phyloP scores from a whole-genome alignment of 208 protist genomes.

The Chromosphaera perkinsii region DNA sequence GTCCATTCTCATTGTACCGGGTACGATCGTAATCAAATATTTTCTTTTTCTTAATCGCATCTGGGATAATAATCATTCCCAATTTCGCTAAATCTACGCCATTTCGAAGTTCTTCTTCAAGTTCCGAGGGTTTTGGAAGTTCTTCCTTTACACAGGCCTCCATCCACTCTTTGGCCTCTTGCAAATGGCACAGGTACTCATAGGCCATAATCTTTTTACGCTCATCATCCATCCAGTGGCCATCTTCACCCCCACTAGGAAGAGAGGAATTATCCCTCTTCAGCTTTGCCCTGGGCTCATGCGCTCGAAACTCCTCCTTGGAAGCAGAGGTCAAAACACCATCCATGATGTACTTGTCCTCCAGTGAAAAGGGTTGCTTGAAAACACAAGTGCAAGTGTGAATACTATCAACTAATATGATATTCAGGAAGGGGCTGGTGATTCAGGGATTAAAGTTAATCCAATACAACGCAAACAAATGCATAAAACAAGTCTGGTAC shows the following conservation, averaged over 20 bases:
- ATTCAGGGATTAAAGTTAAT: too few relatives aligned
- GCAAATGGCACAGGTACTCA: constrained; percentile 31
- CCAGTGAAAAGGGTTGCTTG: too few relatives aligned
- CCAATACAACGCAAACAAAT: too few relatives aligned
- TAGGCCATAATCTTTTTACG: constrained; percentile 1
- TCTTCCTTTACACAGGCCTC: constrained; percentile 26
- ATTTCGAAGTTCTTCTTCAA: constrained; percentile 29
- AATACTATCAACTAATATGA: too few relatives aligned
- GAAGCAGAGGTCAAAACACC: too few relatives aligned
- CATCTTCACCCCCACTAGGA: neutral
- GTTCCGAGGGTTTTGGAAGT: constrained; percentile 18
- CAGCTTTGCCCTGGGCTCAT: too few relatives aligned
- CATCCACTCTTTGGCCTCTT: constrained; percentile 28
- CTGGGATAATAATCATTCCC: constrained; percentile 22
- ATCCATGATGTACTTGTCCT: too few relatives aligned
- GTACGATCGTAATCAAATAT: constrained; percentile 27
- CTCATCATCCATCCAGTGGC: constrained; percentile 17
- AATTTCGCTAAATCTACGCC: constrained; percentile 33
- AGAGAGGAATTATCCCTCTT: too few relatives aligned
- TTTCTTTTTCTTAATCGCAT: neutral
- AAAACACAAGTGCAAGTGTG: too few relatives aligned
- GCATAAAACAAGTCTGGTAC: too few relatives aligned
- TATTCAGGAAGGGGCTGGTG: too few relatives aligned
- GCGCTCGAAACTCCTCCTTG: too few relatives aligned
- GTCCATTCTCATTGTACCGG: constrained; percentile 2